phyloP scores from a whole-genome alignment of 495 filamentous ascomycete genomes.

The Physcia stellaris region DNA sequence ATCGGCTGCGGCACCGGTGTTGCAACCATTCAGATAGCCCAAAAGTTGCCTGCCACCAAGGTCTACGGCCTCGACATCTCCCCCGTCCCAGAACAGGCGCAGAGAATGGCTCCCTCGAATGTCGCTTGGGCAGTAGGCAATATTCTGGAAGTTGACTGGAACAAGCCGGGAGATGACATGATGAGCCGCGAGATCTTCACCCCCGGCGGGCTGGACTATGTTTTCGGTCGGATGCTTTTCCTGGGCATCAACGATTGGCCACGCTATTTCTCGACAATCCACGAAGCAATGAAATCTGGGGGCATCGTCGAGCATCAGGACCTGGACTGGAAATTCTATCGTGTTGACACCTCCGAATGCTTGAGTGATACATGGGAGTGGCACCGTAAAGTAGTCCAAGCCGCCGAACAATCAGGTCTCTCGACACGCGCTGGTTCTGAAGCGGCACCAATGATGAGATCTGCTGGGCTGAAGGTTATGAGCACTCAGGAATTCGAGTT shows the following conservation, averaged over 20 bases:
- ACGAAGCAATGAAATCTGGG: conserved; percentile 1
- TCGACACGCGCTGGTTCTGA: conserved; percentile 5
- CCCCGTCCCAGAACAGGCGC: conserved; percentile 1
- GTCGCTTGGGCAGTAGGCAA: conserved; percentile 5
- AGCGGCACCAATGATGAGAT: conserved; percentile 6
- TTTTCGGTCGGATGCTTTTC: conserved; percentile 10
- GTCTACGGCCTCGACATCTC: conserved; percentile 11
- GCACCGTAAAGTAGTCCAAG: conserved; percentile 4
- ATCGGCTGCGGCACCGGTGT: conserved; percentile 11
- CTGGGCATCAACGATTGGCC: conserved; percentile 10
- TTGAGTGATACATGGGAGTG: conserved; percentile 6
- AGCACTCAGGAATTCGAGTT: conserved; percentile 3
- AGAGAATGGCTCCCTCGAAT: conserved; percentile 3
- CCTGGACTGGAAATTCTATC: conserved; percentile 8
- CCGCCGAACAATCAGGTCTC: not conserved
- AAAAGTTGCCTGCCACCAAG: conserved; percentile 5
- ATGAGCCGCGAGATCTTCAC: conserved; percentile 1
- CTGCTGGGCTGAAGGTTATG: conserved; percentile 5
- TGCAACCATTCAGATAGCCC: conserved; percentile 7
- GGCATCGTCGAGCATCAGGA: conserved; percentile 10
- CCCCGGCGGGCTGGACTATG: conserved; percentile 2
- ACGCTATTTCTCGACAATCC: no score
- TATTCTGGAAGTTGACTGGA: conserved; percentile 7
- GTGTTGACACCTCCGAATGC: not conserved
- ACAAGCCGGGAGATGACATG: not conserved